phyloP scores from a whole-genome alignment of 768 basidiomycete genomes.

The Boletellus emodensis region DNA sequence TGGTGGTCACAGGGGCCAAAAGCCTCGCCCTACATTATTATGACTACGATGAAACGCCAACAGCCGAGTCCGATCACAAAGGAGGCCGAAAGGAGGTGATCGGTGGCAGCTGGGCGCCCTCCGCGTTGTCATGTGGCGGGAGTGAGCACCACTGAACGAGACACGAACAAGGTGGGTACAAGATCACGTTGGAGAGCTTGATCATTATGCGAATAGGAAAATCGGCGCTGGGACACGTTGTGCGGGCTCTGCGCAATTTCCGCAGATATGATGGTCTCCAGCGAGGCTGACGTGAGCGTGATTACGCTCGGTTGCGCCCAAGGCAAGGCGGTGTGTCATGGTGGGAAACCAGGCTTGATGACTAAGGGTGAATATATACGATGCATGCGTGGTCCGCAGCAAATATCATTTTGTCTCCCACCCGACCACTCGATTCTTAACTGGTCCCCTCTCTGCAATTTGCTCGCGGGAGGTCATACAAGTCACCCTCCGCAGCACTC shows the following conservation, averaged over 20 bases:
- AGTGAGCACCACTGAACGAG: not conserved
- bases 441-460: not conserved
- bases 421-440: conserved; percentile 1
- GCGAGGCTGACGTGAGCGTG: conserved; percentile 15
- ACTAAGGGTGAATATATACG: conserved; percentile 34
- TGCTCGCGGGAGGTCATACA: conserved; percentile 11
- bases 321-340: conserved; percentile 23
- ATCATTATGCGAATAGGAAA: not conserved
- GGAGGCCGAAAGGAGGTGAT: conserved; percentile 22
- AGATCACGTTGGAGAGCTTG: not conserved
- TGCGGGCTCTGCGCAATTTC: conserved; percentile 12
- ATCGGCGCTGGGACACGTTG: conserved; percentile 2
- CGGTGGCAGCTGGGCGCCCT: conserved; percentile 23
- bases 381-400: conserved; percentile 34
- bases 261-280: conserved; percentile 8
- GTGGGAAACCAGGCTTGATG: conserved; percentile 33
- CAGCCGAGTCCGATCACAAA: conserved; percentile 22
- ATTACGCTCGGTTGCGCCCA: conserved; percentile 11
- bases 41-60: conserved; percentile 4
- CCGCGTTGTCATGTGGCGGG: conserved; percentile 11
- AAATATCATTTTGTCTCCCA: conserved; percentile 8
- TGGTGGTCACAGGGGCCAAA: not conserved
- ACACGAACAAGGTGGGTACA: not conserved
- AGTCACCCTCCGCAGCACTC: conserved; percentile 24
- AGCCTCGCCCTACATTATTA: not conserved